Evolutionary conservation across 192 early-diverging fungal species (phyloP).

Genomic region (Rhizophagus sp.): DNA sequence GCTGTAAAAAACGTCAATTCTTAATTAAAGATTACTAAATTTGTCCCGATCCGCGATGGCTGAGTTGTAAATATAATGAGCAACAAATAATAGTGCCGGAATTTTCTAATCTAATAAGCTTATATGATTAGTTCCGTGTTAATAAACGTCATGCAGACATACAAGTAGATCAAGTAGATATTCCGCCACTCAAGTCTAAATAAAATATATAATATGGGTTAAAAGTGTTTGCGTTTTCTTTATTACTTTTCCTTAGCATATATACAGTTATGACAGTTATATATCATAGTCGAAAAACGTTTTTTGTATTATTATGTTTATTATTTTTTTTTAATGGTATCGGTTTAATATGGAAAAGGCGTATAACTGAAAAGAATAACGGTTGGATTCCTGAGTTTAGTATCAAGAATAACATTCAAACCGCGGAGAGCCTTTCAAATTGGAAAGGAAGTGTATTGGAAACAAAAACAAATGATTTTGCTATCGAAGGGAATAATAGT

Average conservation of each 20-base stretch:
- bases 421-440: neutral
- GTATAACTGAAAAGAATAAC: neutral
- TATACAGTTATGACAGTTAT: neutral
- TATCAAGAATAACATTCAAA: neutral
- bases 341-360: slow-evolving; percentile 12
- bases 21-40: too few relatives aligned
- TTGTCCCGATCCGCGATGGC: too few relatives aligned
- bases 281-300: neutral
- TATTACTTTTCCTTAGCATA: neutral
- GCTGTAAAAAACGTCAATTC: too few relatives aligned
- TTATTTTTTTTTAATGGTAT: slow-evolving; percentile 15
- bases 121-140: too few relatives aligned
- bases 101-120: too few relatives aligned
- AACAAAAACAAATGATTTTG: neutral
- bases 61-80: too few relatives aligned
- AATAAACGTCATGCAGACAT: too few relatives aligned
- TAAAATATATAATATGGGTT: too few relatives aligned
- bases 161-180: too few relatives aligned
- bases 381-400: neutral
- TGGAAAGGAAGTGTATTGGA: neutral
- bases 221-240: too few relatives aligned
- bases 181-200: too few relatives aligned
- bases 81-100: too few relatives aligned
- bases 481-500: neutral
- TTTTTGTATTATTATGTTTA: slow-evolving; percentile 10